Base-by-base conservation (phyloP, 2,329 filamentous ascomycete genomes). In the Aspergillus ustus region DNA sequence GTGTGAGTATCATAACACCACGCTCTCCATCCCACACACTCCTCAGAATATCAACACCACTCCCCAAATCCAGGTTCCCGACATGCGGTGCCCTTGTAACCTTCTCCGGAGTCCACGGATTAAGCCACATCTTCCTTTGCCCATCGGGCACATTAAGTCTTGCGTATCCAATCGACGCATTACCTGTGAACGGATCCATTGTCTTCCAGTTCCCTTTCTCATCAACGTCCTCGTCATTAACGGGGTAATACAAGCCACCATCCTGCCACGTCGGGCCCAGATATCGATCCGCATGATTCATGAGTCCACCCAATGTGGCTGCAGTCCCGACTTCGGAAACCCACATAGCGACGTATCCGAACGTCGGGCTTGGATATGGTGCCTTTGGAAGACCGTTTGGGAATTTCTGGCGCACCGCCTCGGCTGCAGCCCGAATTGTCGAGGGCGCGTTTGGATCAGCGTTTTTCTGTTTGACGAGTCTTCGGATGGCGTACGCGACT, bases 161-260 rank as follows among this genome's bases (percentile, higher is more conserved):
- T 5, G 70, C 70, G 50, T 80, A 80, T 0, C 70, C 76, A 58
- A 80, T 72, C 0, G 65, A 70, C 1, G 70, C 70, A 59, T 80
- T 79, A 0, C 78, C 75, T 0, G 75, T 67, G 20, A 73, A 77
- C 0, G 76, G 74, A 28, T 79, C 76, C 58, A 77, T 61, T 20
- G 60, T 31, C 13, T n/a, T 60, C 57, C 57, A 60, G 22, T 52
- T 52, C 3, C 57, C 57, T 2, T 45, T n/a, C 6, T 20, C 19
- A 40, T 60, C 57, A 3, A 31, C 15, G 15, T 48, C 13, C 19
- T 29, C 25, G 7, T 20, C 25, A 20, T 50, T 60, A 4, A 20
- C 43, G 0, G 29, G 40, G 17, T 60, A 60, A 13, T 60, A 60
- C 4, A 60, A 44, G 4, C 57, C 57, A 4, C 57, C 57, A 28